Evolutionary conservation across 345 rosid species (phyloP).

Genomic region (Citrus australasica): DNA sequence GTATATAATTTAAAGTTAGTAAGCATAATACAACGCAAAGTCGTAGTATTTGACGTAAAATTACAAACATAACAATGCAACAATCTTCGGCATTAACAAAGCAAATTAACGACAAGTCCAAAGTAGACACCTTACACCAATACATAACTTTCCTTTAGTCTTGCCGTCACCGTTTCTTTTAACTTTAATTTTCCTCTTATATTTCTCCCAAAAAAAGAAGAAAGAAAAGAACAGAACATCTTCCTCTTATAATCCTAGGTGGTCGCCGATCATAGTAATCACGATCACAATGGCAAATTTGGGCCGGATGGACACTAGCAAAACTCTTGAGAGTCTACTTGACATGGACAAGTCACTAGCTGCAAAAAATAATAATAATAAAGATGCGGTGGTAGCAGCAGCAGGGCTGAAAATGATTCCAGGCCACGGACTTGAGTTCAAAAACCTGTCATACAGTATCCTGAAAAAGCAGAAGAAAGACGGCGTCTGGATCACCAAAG

Average conservation of each 20-base stretch:
- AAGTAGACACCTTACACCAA: not conserved
- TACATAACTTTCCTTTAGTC: conserved; percentile 2
- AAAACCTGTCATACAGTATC: conserved; percentile 52
- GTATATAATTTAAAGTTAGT: not conserved
- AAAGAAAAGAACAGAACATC: not conserved
- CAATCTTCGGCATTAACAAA: conserved; percentile 19
- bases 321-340: conserved; percentile 45
- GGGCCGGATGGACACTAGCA: conserved; percentile 8
- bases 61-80: too few species aligned
- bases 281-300: conserved; percentile 19
- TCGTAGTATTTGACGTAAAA: too few species aligned
- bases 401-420: conserved; percentile 29
- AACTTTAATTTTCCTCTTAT: not conserved
- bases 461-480: conserved; percentile 57
- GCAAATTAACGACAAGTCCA: conserved; percentile 25
- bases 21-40: too few species aligned
- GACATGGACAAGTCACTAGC: conserved; percentile 34
- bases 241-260: not conserved
- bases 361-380: not conserved
- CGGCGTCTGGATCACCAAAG: conserved; percentile 46
- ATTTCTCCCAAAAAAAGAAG: too few species aligned
- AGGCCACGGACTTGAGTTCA: conserved; percentile 56
- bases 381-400: not conserved
- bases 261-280: not conserved
- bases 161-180: not conserved